Conservation (phyloP, 306 rosid genomes). For the Abrus pulchellus region DNA sequence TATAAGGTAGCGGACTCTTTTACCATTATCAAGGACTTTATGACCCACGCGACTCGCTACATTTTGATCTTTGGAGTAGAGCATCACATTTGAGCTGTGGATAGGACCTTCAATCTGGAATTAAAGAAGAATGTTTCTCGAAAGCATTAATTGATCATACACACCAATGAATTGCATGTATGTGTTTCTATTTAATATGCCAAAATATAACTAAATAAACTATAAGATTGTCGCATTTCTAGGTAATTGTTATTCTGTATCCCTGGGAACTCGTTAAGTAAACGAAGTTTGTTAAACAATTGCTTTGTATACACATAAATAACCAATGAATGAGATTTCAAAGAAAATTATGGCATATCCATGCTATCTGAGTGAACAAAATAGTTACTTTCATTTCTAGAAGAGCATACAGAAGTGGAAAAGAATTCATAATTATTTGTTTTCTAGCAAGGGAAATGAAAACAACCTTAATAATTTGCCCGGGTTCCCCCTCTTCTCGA, state of each 20-base stretch:
- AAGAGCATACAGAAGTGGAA: slow-evolving; percentile 28
- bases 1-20: slow-evolving; percentile 82
- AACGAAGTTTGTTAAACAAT: neutral
- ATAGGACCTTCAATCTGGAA: slow-evolving; percentile 87
- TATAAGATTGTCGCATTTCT: neutral
- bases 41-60: slow-evolving; percentile 97
- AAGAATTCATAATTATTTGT: slow-evolving; percentile 12
- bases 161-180: slow-evolving; percentile 15
- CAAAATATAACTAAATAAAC: slow-evolving; percentile 1
- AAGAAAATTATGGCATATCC: neutral
- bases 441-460: slow-evolving; percentile 45
- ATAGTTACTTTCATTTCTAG: neutral
- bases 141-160: slow-evolving; percentile 34
- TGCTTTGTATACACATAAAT: neutral
- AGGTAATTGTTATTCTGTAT: neutral
- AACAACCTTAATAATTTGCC: slow-evolving; percentile 84
- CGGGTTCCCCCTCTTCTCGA: slow-evolving; percentile 85
- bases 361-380: slow-evolving; percentile 20
- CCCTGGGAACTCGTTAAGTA: neutral
- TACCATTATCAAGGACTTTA: slow-evolving; percentile 82
- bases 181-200: slow-evolving; percentile 9
- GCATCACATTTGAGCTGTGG: slow-evolving; percentile 99
- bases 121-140: slow-evolving; percentile 19
- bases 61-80: slow-evolving; percentile 86
- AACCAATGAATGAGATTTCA: neutral